phyloP scores from a whole-genome alignment of 257 asterid genomes.

The Penstemon eatonii region DNA sequence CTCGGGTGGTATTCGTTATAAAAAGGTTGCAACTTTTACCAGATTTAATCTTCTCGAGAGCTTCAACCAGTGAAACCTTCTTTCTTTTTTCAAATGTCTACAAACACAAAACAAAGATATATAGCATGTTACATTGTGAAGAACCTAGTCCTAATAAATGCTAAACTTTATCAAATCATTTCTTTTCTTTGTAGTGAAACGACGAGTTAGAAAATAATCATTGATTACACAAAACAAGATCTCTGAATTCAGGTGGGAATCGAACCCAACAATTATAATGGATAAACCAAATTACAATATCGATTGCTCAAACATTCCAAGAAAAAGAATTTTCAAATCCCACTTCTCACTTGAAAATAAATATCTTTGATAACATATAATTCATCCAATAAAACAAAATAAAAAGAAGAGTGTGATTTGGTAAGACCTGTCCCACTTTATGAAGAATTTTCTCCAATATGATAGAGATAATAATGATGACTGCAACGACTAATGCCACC shows the following conservation, averaged over 20 bases:
- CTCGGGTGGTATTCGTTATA: background rate
- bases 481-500: slow-evolving; percentile 52
- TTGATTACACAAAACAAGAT: too few species aligned
- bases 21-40: slow-evolving; percentile 38
- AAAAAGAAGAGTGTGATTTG: too few species aligned
- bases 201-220: too few species aligned
- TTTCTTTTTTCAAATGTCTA: slow-evolving; percentile 55
- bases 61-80: slow-evolving; percentile 60
- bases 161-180: too few species aligned
- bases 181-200: too few species aligned
- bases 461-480: slow-evolving; percentile 53
- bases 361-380: too few species aligned
- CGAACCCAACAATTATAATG: too few species aligned
- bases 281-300: too few species aligned
- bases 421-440: slow-evolving; percentile 39
- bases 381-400: background rate
- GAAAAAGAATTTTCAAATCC: background rate
- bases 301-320: too few species aligned
- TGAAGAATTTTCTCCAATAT: slow-evolving; percentile 53
- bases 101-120: background rate
- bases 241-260: too few species aligned
- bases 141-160: too few species aligned
- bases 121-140: background rate
- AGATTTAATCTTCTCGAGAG: slow-evolving; percentile 73
- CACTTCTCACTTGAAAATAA: too few species aligned